Percentiles rank a stretch among this genome's conserved stretches.
Conservation (phyloP, 176 grass and related monocot species). For the Bromus sterilis region DNA sequence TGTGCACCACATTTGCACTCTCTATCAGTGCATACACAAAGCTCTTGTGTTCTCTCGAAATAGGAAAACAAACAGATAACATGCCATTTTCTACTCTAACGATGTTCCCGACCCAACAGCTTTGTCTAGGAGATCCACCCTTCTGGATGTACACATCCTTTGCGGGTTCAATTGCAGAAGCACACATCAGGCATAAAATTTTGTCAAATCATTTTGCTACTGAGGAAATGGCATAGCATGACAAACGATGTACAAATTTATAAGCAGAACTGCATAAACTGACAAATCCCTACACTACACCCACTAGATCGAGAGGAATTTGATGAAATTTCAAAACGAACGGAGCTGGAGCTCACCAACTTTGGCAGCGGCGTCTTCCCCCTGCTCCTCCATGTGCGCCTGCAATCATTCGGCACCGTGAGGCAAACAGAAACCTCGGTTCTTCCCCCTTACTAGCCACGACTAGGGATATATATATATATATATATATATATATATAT, state of each 20-base stretch:
- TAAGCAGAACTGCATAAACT: neutral
- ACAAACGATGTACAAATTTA: neutral
- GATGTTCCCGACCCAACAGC: neutral
- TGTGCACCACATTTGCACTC: neutral
- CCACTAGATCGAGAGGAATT: neutral
- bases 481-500: no score
- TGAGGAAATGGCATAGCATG: neutral
- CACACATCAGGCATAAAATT: neutral
- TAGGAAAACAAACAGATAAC: neutral
- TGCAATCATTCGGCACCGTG: constrained; percentile 27
- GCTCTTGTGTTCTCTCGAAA: neutral
- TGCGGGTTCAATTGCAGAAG: neutral
- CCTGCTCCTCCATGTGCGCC: constrained; percentile 61
- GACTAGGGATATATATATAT: neutral
- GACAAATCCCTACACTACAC: neutral
- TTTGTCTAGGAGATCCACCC: neutral
- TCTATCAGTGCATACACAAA: neutral
- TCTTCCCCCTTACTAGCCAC: neutral
- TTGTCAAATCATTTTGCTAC: neutral
- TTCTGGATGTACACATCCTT: neutral
- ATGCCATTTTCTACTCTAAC: neutral
- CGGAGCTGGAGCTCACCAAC: constrained; percentile 47
- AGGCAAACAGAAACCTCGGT: neutral
- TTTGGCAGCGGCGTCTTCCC: constrained; percentile 37
- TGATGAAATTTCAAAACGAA: neutral